These are phyloP conservation scores for Cubamyces lactineus DNA, from an alignment of 768 basidiomycete species.

Conservation along the genomic window DNA sequence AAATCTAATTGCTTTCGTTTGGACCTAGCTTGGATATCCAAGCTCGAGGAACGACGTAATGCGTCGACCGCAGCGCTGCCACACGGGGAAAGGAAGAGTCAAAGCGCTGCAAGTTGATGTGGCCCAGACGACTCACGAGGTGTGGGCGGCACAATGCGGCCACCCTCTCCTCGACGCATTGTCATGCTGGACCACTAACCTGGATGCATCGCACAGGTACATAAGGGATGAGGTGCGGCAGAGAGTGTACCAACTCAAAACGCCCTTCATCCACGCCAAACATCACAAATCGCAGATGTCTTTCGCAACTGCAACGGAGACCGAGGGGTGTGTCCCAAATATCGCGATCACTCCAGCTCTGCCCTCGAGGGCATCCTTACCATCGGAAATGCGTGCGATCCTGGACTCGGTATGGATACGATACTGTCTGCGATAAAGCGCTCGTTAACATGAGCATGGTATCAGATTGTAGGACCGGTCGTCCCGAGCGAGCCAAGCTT, in stretches of 20 bases:
- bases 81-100: not conserved
- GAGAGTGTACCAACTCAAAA: not conserved
- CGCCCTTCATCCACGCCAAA: not conserved
- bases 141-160: not conserved
- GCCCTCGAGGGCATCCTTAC: conserved; percentile 22
- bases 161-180: conserved; percentile 4
- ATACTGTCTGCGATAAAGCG: not conserved
- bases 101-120: conserved; percentile 2
- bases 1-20: not conserved
- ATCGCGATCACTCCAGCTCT: conserved; percentile 23
- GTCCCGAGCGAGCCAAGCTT: not conserved
- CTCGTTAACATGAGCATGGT: not conserved
- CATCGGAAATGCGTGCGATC: conserved; percentile 19
- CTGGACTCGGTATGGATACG: conserved; percentile 14
- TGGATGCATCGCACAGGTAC: not conserved
- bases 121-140: not conserved
- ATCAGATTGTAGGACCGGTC: conserved; percentile 6
- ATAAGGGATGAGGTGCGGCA: not conserved
- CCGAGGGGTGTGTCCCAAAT: conserved; percentile 1
- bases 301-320: not conserved
- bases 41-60: not conserved
- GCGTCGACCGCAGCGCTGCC: not conserved
- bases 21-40: not conserved
- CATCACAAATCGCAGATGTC: conserved; percentile 1
- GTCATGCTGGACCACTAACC: conserved; percentile 1